Evolutionary conservation across 495 filamentous ascomycete species (phyloP).

Genomic region (Pseudoneurospora amorphoporcata): DNA sequence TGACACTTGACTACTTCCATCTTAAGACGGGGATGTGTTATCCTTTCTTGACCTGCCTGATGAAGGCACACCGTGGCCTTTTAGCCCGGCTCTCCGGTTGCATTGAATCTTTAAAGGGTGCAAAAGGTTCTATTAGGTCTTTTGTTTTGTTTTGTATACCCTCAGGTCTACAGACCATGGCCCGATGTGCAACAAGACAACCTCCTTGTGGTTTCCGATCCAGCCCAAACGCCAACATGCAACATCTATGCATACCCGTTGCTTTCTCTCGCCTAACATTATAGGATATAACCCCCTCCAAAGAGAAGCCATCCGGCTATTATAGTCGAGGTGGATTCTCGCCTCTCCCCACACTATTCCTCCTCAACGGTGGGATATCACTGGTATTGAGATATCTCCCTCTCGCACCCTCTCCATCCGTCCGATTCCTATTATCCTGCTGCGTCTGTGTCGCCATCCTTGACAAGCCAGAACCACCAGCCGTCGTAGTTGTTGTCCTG

Average conservation of each 20-base stretch:
- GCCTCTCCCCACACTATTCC: constrained; percentile 1
- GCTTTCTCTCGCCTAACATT: not conserved
- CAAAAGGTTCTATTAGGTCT: not conserved
- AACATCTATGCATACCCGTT: not conserved
- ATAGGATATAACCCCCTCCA: not conserved
- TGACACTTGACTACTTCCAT: not conserved
- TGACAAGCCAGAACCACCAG: not conserved
- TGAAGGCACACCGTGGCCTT: not conserved
- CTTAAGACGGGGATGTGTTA: not conserved
- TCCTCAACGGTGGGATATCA: not conserved
- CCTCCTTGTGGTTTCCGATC: not conserved
- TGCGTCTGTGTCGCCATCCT: not conserved
- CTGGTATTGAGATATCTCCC: not conserved
- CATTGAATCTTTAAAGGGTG: not conserved
- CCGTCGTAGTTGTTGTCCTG: not conserved
- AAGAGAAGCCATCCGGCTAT: not conserved
- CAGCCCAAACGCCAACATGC: not conserved
- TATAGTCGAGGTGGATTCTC: constrained; percentile 5
- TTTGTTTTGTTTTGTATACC: not conserved
- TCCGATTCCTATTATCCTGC: not conserved
- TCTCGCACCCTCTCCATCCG: not conserved
- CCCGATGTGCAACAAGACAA: not conserved
- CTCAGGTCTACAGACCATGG: not conserved
- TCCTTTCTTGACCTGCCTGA: not conserved
- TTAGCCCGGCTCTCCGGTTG: not conserved